These are phyloP conservation scores for Fusarium longipes DNA, from an alignment of 2,329 filamentous ascomycete genomes.

Conservation along the genomic window DNA sequence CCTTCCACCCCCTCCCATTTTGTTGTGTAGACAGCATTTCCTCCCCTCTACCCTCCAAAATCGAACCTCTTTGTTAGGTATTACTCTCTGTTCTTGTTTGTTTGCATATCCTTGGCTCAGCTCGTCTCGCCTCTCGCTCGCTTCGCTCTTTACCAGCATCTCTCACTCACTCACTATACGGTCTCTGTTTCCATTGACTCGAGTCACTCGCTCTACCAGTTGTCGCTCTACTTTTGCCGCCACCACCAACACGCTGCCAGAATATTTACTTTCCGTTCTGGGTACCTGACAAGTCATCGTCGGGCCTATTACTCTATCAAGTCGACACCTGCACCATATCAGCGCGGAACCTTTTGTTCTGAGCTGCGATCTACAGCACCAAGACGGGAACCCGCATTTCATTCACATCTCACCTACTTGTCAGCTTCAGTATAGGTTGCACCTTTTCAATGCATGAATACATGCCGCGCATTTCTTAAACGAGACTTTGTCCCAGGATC, in stretches of 20 bases:
- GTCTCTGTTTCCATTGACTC: conserved; percentile 25
- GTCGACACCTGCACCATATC: conserved; percentile 26
- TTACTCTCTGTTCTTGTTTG: conserved; percentile 10
- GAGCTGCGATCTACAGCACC: conserved; percentile 31
- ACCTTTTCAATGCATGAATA: conserved; percentile 27
- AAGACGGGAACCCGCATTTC: conserved; percentile 39
- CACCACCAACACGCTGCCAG: conserved; percentile 11
- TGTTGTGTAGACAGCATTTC: conserved; percentile 11
- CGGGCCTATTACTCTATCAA: conserved; percentile 17
- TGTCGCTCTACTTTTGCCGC: conserved; percentile 12
- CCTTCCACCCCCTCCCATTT: conserved; percentile 33
- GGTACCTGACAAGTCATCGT: conserved; percentile 32
- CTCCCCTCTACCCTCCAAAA: conserved; percentile 4
- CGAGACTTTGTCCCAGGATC: conserved; percentile 18
- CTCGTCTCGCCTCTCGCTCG: conserved; percentile 21
- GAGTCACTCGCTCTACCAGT: conserved; percentile 22
- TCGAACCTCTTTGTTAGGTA: conserved; percentile 11
- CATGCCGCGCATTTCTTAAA: conserved; percentile 26
- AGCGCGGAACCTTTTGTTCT: conserved; percentile 25
- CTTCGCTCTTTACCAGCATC: conserved; percentile 7
- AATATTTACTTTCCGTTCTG: conserved; percentile 30
- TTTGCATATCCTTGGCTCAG: conserved; percentile 26
- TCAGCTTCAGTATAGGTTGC: conserved; percentile 20
- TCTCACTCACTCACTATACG: conserved; percentile 9
- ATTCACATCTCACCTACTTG: conserved; percentile 16